A percentile compares a stretch with the other conserved stretches of the same genome.
phyloP scores from a whole-genome alignment of 179 eudicot species.

The Spergularia azorica region DNA sequence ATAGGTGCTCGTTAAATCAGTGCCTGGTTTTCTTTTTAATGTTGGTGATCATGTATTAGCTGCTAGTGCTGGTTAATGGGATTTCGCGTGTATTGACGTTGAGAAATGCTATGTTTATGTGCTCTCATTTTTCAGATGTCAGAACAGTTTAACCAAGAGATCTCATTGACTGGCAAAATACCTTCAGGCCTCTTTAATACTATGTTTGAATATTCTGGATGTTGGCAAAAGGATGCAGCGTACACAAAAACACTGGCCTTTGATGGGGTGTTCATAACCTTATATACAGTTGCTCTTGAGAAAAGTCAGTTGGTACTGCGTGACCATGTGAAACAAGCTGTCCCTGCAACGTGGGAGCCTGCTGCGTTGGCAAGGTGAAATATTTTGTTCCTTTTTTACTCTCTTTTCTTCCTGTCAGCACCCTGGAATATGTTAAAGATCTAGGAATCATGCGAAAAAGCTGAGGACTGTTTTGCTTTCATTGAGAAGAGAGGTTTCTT shows the following conservation, averaged over 20 bases:
- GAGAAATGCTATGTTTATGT: constrained; percentile 7
- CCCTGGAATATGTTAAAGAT: neutral
- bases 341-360: constrained; percentile 98
- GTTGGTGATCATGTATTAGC: neutral
- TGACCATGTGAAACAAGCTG: constrained; percentile 86
- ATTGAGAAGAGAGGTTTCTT: neutral
- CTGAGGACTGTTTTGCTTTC: neutral
- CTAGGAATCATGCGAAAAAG: neutral
- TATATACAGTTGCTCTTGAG: constrained; percentile 81
- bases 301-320: constrained; percentile 72
- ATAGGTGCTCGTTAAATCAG: neutral
- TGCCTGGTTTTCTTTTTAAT: neutral
- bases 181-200: constrained; percentile 92
- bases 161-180: constrained; percentile 88
- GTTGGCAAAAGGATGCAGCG: constrained; percentile 96
- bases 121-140: constrained; percentile 64
- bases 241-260: constrained; percentile 82
- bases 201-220: constrained; percentile 90
- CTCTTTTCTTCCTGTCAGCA: constrained; percentile 12
- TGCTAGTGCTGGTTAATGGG: neutral
- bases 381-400: constrained; percentile 7
- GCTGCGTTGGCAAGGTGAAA: constrained; percentile 85
- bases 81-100: neutral
- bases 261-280: constrained; percentile 86
- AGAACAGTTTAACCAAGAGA: constrained; percentile 86